Percentiles rank a stretch among this genome's conserved stretches.
phyloP scores from a whole-genome alignment of 2,329 filamentous ascomycete species.

The Nemania sp. region DNA sequence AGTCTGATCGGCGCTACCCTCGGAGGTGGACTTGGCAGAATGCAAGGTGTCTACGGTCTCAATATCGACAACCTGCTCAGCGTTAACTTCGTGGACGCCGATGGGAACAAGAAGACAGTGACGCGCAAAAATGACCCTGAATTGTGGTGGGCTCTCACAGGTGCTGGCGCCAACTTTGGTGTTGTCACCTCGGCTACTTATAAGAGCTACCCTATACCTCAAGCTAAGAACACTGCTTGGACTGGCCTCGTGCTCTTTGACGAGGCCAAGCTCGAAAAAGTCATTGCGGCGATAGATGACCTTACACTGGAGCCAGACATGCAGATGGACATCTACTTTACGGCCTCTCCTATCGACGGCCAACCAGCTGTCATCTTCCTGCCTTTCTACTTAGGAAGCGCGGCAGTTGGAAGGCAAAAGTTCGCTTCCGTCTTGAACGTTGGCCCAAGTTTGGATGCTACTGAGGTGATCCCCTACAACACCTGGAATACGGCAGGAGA shows the following conservation, averaged over 20 bases:
- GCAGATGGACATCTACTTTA: conserved; percentile 43
- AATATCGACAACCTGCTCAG: conserved; percentile 43
- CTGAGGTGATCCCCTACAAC: conserved; percentile 42
- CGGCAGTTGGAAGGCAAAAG: conserved; percentile 36
- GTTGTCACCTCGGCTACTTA: conserved; percentile 47
- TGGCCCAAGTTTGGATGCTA: conserved; percentile 36
- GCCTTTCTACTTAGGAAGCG: conserved; percentile 43
- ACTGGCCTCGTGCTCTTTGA: conserved; percentile 33
- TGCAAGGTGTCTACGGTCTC: conserved; percentile 30
- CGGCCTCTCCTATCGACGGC: conserved; percentile 27
- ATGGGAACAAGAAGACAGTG: conserved; percentile 33
- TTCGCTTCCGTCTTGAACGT: conserved; percentile 45
- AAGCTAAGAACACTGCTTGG: conserved; percentile 34
- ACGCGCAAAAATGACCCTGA: conserved; percentile 41
- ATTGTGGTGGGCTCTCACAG: conserved; percentile 54
- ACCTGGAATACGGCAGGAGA: conserved; percentile 47
- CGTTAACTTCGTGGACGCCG: conserved; percentile 37
- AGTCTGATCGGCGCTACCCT: conserved; percentile 32
- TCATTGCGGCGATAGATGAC: conserved; percentile 45
- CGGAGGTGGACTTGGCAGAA: conserved; percentile 30
- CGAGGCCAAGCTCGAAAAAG: conserved; percentile 36
- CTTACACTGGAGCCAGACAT: conserved; percentile 43
- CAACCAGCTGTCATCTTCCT: conserved; percentile 34
- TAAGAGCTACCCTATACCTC: conserved; percentile 31
- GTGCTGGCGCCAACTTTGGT: conserved; percentile 56